Evolutionary conservation across 2,329 filamentous ascomycete genomes (phyloP).

Genomic region (Davidsoniella neocaledoniae): DNA sequence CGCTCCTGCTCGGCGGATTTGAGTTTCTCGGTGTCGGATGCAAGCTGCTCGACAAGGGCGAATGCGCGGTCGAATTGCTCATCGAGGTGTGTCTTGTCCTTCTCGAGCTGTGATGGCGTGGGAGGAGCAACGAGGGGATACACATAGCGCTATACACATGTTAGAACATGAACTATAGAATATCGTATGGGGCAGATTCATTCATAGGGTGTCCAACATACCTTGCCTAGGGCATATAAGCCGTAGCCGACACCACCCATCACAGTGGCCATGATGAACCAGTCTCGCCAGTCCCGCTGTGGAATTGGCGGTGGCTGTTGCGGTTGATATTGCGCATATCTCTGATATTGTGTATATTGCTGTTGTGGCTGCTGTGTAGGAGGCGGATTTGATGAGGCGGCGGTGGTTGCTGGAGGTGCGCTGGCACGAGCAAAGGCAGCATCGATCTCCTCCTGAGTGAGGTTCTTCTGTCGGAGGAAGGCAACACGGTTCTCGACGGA

Average conservation of each 20-base stretch:
- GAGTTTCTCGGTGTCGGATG: slow-evolving; percentile 73
- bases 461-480: slow-evolving; percentile 90
- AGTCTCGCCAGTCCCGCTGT: slow-evolving; percentile 88
- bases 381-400: slow-evolving; percentile 30
- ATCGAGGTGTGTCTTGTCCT: slow-evolving; percentile 85
- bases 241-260: slow-evolving; percentile 81
- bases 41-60: slow-evolving; percentile 74
- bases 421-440: slow-evolving; percentile 59
- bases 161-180: too few species aligned
- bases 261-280: slow-evolving; percentile 98
- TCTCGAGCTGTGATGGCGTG: slow-evolving; percentile 80
- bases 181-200: background rate
- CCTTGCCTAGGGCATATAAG: slow-evolving; percentile 73
- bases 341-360: slow-evolving; percentile 25
- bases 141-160: slow-evolving; percentile 55
- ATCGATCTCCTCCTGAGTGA: slow-evolving; percentile 91
- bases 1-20: slow-evolving; percentile 76
- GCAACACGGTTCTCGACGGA: slow-evolving; percentile 85
- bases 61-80: slow-evolving; percentile 90
- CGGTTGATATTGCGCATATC: slow-evolving; percentile 28
- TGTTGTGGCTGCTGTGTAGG: slow-evolving; percentile 23
- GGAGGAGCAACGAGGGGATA: slow-evolving; percentile 81
- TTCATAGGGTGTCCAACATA: slow-evolving; percentile 21
- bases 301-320: slow-evolving; percentile 41
- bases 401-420: slow-evolving; percentile 59